phyloP scores from a whole-genome alignment of 73 alveolate genomes.

The Paraurostyla sp. region DNA sequence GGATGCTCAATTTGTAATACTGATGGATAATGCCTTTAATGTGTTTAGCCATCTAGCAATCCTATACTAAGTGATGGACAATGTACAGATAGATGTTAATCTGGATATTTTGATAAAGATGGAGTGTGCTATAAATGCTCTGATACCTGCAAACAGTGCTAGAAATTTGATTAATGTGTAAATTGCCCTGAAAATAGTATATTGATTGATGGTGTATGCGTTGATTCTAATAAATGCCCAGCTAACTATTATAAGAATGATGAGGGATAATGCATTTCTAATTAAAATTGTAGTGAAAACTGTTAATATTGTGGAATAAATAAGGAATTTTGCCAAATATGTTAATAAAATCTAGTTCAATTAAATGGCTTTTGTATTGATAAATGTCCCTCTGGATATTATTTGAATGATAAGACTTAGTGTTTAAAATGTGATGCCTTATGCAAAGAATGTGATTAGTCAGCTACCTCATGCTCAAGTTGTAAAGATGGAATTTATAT shows the following conservation, averaged over 20 bases:
- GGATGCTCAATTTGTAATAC: not conserved
- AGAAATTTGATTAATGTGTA: not conserved
- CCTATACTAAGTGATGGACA: not conserved
- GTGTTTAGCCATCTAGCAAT: not conserved
- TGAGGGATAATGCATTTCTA: not conserved
- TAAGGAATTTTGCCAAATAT: not conserved
- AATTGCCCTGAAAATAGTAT: not conserved
- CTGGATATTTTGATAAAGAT: constrained; percentile 9
- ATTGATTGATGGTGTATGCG: constrained; percentile 1
- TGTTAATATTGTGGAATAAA: constrained; percentile 18
- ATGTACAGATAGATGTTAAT: not conserved
- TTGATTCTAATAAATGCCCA: not conserved
- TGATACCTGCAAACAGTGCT: not conserved
- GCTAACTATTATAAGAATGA: not conserved
- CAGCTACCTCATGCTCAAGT: not conserved
- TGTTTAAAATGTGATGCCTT: constrained; percentile 12
- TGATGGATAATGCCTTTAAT: not conserved
- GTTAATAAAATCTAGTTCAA: not conserved
- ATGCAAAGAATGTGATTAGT: not conserved
- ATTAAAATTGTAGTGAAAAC: not conserved
- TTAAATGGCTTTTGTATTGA: constrained; percentile 15
- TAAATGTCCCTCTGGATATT: constrained; percentile 5
- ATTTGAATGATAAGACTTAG: not conserved
- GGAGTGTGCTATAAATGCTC: not conserved
- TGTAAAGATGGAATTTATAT: not conserved